Evolutionary conservation across 352 stramenopile genomes (phyloP), one percentile per base, ranked within the genome.

Genomic region (Pythium diclinum): DNA sequence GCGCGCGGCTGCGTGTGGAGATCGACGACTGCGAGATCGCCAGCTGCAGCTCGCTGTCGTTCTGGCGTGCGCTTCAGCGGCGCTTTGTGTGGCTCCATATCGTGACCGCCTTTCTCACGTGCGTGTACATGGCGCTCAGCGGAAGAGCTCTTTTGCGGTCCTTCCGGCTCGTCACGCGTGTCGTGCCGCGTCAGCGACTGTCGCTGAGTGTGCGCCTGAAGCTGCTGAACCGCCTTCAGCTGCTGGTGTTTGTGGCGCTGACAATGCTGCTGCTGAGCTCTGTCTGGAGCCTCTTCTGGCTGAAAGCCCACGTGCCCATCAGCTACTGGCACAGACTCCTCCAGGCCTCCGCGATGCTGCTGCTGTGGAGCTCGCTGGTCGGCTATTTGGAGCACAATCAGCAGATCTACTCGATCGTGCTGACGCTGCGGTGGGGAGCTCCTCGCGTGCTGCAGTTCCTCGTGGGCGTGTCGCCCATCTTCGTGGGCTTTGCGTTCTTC

Each of bases 321-420:
- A 72, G 74, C 30, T 91, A 88, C 61, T 78, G 72, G 63, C 87
- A 95, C 72, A 84, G 85, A 25, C 56, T 92, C 30, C 47, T 93
- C 14, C 83, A 94, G 66, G 85, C 72, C 30, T 79, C 72, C 13
- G 88, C 85, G 6, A 62, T 91, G 51, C 64, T 93, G 36, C 58
- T 96, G 49, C 77, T 97, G 21, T 97, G 90, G 86, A 81, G 83
- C 62, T 83, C 76, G 23, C 69, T 92, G 5, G 84, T 97, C 21
- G 85, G 88, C 40, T 97, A 95, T 54, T 65, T 96, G 36, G 84
- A 95, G 61, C 88, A 96, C 79, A 94, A 94, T 40, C 77, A 74
- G 36, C 73, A 88, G 59, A 85, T 95, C 54, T 97, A 95, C 72
- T 94, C 84, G 53, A 92, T 97, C 48, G 88, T 97, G n/a, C 65